Conservation (phyloP, 192 early-diverging fungal genomes). For the Coemansia sp. region DNA sequence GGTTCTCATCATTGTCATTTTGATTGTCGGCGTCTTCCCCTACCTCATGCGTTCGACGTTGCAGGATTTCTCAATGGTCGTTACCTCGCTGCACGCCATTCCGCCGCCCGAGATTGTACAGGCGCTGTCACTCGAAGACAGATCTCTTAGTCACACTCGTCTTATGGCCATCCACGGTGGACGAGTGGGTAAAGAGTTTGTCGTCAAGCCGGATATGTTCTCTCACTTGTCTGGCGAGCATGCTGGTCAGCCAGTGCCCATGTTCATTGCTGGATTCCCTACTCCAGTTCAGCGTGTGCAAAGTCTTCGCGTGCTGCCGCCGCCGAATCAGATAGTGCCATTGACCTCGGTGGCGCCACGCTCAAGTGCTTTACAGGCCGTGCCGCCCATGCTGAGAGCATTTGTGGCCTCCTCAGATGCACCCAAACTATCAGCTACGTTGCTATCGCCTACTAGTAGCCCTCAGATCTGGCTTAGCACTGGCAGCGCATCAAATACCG, state of each 20-base stretch:
- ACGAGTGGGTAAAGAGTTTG: not conserved
- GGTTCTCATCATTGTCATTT: slow-evolving; percentile 37
- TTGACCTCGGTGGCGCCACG: not conserved
- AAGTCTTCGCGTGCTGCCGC: not conserved
- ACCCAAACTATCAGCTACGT: not conserved
- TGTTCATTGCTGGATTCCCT: not conserved
- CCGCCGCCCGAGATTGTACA: slow-evolving; percentile 35
- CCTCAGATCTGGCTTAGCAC: not conserved
- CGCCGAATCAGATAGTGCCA: not conserved
- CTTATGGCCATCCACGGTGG: not conserved
- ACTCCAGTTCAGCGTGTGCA: not conserved
- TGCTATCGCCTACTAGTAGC: not conserved
- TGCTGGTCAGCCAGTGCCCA: not conserved
- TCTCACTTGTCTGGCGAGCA: not conserved
- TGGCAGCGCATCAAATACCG: not conserved
- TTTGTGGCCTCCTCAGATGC: not conserved
- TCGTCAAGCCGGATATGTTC: not conserved
- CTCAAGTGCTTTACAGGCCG: not conserved
- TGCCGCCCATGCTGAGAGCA: not conserved
- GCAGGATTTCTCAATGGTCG: slow-evolving; percentile 37
- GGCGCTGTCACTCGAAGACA: slow-evolving; percentile 9
- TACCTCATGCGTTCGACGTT: slow-evolving; percentile 47
- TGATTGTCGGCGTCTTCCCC: slow-evolving; percentile 45
- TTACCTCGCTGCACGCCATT: slow-evolving; percentile 38
- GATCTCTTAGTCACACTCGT: not conserved